A percentile compares a stretch with the other conserved stretches of the same genome.
These are phyloP conservation scores for Rhinocladiella similis DNA, from an alignment of 2,329 filamentous ascomycete genomes.

Conservation along the genomic window DNA sequence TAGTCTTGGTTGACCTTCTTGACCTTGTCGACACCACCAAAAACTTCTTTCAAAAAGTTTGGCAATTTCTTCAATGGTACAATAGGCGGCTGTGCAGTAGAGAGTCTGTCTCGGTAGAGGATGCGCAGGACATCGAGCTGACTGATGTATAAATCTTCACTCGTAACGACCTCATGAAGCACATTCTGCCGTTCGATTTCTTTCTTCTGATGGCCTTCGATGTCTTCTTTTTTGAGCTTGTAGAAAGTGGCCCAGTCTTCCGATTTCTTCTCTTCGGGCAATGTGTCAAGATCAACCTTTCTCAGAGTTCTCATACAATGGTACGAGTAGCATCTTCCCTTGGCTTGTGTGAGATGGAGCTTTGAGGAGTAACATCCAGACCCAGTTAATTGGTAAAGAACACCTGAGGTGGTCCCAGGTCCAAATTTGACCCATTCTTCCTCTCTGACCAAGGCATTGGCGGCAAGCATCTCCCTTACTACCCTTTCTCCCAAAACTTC, in stretches of 20 bases:
- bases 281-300: constrained; percentile 71
- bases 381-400: constrained; percentile 90
- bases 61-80: constrained; percentile 75
- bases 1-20: constrained; percentile 91
- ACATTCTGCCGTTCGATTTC: constrained; percentile 93
- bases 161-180: constrained; percentile 90
- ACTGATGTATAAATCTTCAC: constrained; percentile 87
- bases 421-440: constrained; percentile 99
- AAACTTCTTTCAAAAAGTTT: constrained; percentile 80
- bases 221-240: constrained; percentile 73
- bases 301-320: constrained; percentile 93
- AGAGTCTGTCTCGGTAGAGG: constrained; percentile 81
- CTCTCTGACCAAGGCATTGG: constrained; percentile 76
- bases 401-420: constrained; percentile 75
- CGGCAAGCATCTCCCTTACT: constrained; percentile 75
- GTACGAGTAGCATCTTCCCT: constrained; percentile 85
- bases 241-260: constrained; percentile 92
- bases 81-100: constrained; percentile 72
- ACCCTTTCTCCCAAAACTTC: constrained; percentile 80
- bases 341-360: constrained; percentile 64
- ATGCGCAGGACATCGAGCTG: constrained; percentile 82
- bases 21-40: constrained; percentile 86
- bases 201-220: constrained; percentile 73
- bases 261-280: constrained; percentile 66
- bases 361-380: constrained; percentile 87